A percentile compares a stretch with the other conserved stretches of the same genome.
Evolutionary conservation across 495 filamentous ascomycete species (phyloP).

Genomic region (Thermochaetoides thermophila): DNA sequence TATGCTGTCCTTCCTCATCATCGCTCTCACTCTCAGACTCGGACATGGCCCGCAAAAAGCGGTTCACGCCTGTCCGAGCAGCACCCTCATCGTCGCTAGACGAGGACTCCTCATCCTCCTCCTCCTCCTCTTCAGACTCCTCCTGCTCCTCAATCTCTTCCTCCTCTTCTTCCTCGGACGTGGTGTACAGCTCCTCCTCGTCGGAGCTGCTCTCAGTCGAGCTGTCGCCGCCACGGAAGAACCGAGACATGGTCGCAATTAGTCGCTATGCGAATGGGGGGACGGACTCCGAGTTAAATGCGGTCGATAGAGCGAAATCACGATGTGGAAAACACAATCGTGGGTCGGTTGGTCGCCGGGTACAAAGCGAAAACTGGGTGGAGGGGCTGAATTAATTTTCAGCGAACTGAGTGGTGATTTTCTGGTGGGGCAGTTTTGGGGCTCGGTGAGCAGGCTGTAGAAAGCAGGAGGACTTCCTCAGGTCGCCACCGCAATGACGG

Average conservation of each 20-base stretch:
- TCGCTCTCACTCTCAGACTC: slow-evolving; percentile 67
- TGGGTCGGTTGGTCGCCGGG: slow-evolving; percentile 6
- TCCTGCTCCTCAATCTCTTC: slow-evolving; percentile 35
- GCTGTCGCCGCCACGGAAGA: slow-evolving; percentile 89
- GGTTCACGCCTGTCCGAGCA: slow-evolving; percentile 48
- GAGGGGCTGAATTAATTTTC: slow-evolving; percentile 23
- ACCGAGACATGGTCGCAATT: slow-evolving; percentile 65
- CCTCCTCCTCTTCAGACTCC: slow-evolving; percentile 32
- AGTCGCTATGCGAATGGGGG: slow-evolving; percentile 1
- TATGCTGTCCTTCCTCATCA: slow-evolving; percentile 67
- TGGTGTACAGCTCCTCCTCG: slow-evolving; percentile 81
- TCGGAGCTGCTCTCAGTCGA: slow-evolving; percentile 70
- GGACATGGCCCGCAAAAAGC: slow-evolving; percentile 64
- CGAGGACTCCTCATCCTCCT: slow-evolving; percentile 44
- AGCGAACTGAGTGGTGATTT: slow-evolving; percentile 22
- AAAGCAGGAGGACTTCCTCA: background rate
- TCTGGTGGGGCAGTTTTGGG: slow-evolving; percentile 23
- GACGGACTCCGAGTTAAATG: slow-evolving; percentile 1
- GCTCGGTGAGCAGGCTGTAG: slow-evolving; percentile 14
- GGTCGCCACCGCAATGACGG: slow-evolving; percentile 1
- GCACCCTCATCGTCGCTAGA: slow-evolving; percentile 50
- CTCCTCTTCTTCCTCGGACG: slow-evolving; percentile 49
- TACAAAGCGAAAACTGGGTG: slow-evolving; percentile 14
- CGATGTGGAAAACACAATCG: slow-evolving; percentile 9
- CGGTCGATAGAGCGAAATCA: slow-evolving; percentile 3